phyloP scores from a whole-genome alignment of 805 yeast genomes.

The Dipodascus geniculatus region DNA sequence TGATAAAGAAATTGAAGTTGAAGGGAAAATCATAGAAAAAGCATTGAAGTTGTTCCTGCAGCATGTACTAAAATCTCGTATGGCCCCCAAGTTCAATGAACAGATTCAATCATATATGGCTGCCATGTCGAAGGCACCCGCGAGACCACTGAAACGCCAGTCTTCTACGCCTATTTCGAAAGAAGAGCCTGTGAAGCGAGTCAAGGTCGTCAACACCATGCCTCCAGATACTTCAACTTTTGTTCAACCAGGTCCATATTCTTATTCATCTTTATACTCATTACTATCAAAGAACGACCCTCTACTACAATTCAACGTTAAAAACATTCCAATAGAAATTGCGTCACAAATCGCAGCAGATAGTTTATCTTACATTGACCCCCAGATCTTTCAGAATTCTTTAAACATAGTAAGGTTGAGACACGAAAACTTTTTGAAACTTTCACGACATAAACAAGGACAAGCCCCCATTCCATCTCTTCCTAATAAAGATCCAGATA shows the following conservation, averaged over 20 bases:
- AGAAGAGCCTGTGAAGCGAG: conserved; percentile 17
- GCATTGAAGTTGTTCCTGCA: conserved; percentile 27
- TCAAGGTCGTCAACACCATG: conserved; percentile 11
- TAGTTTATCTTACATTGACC: conserved; percentile 48
- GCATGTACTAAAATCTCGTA: conserved; percentile 12
- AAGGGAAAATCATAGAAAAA: conserved; percentile 54
- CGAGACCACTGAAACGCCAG: conserved; percentile 20
- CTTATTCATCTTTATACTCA: conserved; percentile 54
- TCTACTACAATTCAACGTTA: conserved; percentile 56
- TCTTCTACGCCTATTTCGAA: conserved; percentile 23
- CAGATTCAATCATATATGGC: conserved; percentile 21
- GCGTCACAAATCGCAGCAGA: conserved; percentile 53
- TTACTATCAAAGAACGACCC: conserved; percentile 52
- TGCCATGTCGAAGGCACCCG: conserved; percentile 20
- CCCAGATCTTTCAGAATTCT: conserved; percentile 46
- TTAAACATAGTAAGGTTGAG: conserved; percentile 59
- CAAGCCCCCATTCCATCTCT: too few species aligned
- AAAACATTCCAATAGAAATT: conserved; percentile 51
- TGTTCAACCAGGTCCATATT: conserved; percentile 16
- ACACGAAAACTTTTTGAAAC: conserved; percentile 37
- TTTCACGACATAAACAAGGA: conserved; percentile 9
- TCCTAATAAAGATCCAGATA: conserved; percentile 11
- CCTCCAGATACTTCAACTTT: conserved; percentile 11
- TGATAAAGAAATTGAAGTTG: conserved; percentile 35
- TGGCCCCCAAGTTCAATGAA: conserved; percentile 26